These are phyloP conservation scores for Phoenix roebelenii DNA, from an alignment of 176 grass and related monocot species.

Conservation along the genomic window DNA sequence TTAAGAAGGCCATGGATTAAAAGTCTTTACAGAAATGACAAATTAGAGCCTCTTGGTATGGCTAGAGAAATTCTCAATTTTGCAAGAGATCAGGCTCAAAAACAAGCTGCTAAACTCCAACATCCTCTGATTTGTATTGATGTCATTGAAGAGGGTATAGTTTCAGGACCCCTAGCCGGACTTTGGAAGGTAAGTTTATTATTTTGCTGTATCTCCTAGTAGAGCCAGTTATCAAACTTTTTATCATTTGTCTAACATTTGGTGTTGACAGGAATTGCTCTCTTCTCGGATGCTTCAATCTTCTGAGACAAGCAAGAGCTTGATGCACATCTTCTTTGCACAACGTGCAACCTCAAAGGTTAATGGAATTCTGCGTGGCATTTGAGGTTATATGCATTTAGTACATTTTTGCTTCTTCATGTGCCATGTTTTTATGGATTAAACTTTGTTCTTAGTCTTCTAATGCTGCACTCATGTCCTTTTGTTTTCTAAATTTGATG, in stretches of 20 bases:
- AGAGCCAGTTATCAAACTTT: no score
- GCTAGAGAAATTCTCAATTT: conserved; percentile 85
- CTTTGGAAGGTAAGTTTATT: conserved; percentile 54
- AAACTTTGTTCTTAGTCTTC: no score
- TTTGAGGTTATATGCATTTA: no score
- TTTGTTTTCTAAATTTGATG: no score
- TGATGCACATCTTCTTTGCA: conserved; percentile 81
- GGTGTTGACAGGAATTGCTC: conserved; percentile 56
- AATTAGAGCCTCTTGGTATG: conserved; percentile 66
- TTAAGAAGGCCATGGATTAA: conserved; percentile 64
- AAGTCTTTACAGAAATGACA: conserved; percentile 84
- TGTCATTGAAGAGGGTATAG: conserved; percentile 87
- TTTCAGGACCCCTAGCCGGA: conserved; percentile 61
- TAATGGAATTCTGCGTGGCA: not conserved
- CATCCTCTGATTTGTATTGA: conserved; percentile 81
- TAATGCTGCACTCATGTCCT: no score
- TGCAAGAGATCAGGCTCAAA: conserved; percentile 74
- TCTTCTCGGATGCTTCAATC: conserved; percentile 58
- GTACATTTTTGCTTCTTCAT: no score
- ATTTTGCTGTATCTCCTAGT: not conserved
- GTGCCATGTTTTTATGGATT: no score
- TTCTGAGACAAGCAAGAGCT: conserved; percentile 82
- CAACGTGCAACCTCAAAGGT: conserved; percentile 87
- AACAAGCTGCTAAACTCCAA: conserved; percentile 68
- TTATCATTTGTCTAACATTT: conserved; percentile 13